A percentile compares a stretch with the other conserved stretches of the same genome.
Conservation (phyloP, 176 grass and related monocot species). For the Leersia perrieri region DNA sequence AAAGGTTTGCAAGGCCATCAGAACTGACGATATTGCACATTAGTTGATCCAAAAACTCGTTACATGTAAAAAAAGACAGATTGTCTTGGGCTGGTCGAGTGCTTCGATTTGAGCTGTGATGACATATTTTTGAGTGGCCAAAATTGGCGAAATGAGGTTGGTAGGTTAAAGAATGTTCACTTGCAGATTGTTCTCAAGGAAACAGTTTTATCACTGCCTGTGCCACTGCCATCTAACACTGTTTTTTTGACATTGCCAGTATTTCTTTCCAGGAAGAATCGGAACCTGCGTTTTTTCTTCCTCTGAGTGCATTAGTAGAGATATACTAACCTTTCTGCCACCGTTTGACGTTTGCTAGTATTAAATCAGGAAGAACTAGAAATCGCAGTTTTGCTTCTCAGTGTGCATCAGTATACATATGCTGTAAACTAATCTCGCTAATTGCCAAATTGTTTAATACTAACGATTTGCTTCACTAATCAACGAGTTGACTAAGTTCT, state of each 20-base stretch:
- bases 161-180: conserved; percentile 30
- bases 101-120: conserved; percentile 32
- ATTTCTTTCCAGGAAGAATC: not conserved
- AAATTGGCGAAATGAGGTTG: conserved; percentile 4
- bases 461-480: not conserved
- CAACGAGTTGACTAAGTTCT: not conserved
- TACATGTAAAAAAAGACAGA: conserved; percentile 52
- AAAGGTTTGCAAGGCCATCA: conserved; percentile 13
- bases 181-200: no score
- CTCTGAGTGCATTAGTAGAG: not conserved
- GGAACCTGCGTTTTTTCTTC: not conserved
- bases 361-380: not conserved
- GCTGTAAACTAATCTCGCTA: not conserved
- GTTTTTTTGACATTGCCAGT: not conserved
- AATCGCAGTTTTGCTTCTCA: not conserved
- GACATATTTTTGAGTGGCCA: conserved; percentile 22
- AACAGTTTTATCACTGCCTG: not conserved
- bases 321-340: not conserved
- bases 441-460: not conserved
- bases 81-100: not conserved
- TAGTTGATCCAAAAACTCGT: conserved; percentile 4
- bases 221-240: not conserved
- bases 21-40: conserved; percentile 12
- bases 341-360: not conserved
- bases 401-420: not conserved